Conservation (phyloP, 306 rosid species). For the Sindora glabra region DNA sequence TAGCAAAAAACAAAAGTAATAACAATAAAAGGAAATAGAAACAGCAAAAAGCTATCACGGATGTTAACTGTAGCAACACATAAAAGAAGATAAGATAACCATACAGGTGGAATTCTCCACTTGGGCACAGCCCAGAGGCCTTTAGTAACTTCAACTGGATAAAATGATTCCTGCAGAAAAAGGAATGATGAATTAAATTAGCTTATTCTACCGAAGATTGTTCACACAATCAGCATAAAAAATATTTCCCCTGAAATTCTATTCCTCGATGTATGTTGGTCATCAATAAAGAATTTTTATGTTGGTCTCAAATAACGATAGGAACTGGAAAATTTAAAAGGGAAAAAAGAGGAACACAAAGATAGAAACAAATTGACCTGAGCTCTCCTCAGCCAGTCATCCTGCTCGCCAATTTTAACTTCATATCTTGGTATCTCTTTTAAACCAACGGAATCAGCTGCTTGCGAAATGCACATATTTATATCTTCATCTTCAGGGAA, state of each 20-base stretch:
- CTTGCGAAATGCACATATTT: conserved; percentile 47
- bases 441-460: conserved; percentile 76
- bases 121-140: conserved; percentile 83
- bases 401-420: conserved; percentile 50
- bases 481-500: conserved; percentile 59
- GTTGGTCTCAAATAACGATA: too few species aligned
- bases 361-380: conserved; percentile 47
- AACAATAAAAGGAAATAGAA: too few species aligned
- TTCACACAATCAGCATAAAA: too few species aligned
- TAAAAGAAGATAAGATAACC: conserved; percentile 9
- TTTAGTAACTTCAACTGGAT: conserved; percentile 55
- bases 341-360: background rate
- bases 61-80: too few species aligned
- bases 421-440: conserved; percentile 62
- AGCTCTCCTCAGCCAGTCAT: conserved; percentile 64
- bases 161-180: conserved; percentile 60
- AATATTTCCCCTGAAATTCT: too few species aligned
- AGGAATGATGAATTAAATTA: background rate
- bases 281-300: too few species aligned
- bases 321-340: background rate
- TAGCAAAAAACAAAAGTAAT: background rate
- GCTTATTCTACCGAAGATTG: too few species aligned
- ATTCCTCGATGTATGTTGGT: too few species aligned
- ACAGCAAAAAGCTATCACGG: too few species aligned
- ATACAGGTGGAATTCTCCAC: conserved; percentile 75